phyloP scores from a whole-genome alignment of 441 rosid genomes.

The Bocquillonia castaneifolia region DNA sequence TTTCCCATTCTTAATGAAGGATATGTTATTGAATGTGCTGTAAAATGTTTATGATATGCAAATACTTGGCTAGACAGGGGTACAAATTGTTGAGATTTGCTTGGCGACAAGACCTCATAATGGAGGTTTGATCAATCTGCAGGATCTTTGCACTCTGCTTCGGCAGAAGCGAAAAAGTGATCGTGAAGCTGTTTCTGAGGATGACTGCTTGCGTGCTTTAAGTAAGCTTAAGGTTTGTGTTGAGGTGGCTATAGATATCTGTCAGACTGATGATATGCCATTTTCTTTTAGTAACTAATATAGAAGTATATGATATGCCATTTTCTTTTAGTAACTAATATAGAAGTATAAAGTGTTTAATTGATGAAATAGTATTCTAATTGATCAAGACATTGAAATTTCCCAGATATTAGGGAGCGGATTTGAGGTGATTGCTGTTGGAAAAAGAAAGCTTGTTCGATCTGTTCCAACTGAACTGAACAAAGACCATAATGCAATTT shows the following conservation, averaged over 20 bases:
- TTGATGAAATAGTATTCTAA: neutral
- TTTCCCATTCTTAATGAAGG: neutral
- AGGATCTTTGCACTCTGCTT: conserved; percentile 73
- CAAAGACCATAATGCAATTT: conserved; percentile 83
- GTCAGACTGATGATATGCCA: neutral
- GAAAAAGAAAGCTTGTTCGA: conserved; percentile 78
- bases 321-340: neutral
- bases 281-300: neutral
- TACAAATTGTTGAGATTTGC: conserved; percentile 91
- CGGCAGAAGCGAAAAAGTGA: conserved; percentile 63
- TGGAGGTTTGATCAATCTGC: conserved; percentile 85
- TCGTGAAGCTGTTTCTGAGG: conserved; percentile 87
- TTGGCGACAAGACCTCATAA: conserved; percentile 80
- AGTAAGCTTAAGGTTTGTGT: conserved; percentile 72
- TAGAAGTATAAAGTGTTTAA: conserved; percentile 1
- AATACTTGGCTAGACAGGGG: conserved; percentile 54
- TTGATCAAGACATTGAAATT: neutral
- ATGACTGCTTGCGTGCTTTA: conserved; percentile 93
- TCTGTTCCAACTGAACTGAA: conserved; percentile 90
- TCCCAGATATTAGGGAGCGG: conserved; percentile 74
- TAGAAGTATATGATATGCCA: no score
- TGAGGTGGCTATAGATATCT: neutral
- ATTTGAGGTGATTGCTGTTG: conserved; percentile 80
- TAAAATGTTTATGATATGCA: conserved; percentile 21
- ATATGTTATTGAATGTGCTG: neutral